A percentile compares a stretch with the other conserved stretches of the same genome.
Evolutionary conservation across 2,329 filamentous ascomycete genomes (phyloP).

Genomic region (Hymenotorrendiella dingleyae): DNA sequence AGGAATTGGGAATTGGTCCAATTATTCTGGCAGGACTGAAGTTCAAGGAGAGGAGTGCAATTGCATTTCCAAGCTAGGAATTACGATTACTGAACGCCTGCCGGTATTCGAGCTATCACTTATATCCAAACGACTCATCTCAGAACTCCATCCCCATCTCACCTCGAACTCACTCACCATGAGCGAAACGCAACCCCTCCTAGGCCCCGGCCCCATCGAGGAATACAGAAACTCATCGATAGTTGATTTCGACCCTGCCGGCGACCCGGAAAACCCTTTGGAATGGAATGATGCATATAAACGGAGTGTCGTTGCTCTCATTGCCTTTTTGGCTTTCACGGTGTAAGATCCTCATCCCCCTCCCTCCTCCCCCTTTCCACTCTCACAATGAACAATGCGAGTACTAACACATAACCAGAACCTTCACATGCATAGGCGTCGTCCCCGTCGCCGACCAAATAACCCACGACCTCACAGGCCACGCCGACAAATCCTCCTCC

Average conservation of each 20-base stretch:
- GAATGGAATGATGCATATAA: conserved; percentile 49
- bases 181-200: too few species aligned
- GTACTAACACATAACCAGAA: conserved; percentile 33
- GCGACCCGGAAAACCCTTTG: conserved; percentile 45
- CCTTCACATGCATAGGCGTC: conserved; percentile 51
- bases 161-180: too few species aligned
- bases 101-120: too few species aligned
- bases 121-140: too few species aligned
- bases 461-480: conserved; percentile 40
- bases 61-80: too few species aligned
- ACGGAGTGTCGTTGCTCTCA: conserved; percentile 46
- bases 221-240: too few species aligned
- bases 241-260: conserved; percentile 40
- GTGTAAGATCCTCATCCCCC: conserved; percentile 36
- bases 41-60: too few species aligned
- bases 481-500: conserved; percentile 39
- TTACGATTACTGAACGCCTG: too few species aligned
- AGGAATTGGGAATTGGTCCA: too few species aligned
- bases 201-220: too few species aligned
- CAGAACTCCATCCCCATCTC: too few species aligned
- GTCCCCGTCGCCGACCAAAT: conserved; percentile 49
- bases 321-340: conserved; percentile 50
- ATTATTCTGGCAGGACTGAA: too few species aligned
- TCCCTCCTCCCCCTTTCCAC: neutral
- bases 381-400: conserved; percentile 1